Percentiles rank a stretch among this genome's conserved stretches.
phyloP scores from a whole-genome alignment of 805 yeast species.

The Candida succiphila region DNA sequence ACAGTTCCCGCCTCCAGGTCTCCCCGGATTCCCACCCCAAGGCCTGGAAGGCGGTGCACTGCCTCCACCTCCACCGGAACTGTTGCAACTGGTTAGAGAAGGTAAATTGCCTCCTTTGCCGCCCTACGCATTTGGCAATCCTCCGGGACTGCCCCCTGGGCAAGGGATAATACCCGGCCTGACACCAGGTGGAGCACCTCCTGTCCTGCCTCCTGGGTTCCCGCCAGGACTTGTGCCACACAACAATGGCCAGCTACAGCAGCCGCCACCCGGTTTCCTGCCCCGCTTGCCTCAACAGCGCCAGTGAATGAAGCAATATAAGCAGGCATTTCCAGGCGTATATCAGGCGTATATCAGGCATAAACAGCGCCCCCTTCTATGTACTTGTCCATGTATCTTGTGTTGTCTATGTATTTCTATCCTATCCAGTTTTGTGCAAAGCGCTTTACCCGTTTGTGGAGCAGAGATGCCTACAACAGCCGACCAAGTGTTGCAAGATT shows the following conservation, averaged over 20 bases:
- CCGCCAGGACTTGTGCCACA: no score
- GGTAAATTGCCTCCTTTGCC: constrained; percentile 20
- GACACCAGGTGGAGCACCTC: not conserved
- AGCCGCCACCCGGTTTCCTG: not conserved
- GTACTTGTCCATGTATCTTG: no score
- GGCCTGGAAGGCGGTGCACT: not conserved
- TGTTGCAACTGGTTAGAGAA: constrained; percentile 15
- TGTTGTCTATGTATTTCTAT: no score
- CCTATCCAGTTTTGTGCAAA: no score
- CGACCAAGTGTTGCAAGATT: no score
- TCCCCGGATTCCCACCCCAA: constrained; percentile 3
- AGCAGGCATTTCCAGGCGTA: not conserved
- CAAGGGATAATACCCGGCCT: not conserved
- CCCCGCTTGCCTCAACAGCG: constrained; percentile 2
- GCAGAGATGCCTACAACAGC: no score
- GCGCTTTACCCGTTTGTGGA: no score
- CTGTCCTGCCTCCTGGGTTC: not conserved
- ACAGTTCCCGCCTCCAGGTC: constrained; percentile 3
- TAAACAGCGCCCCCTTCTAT: no score
- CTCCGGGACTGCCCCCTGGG: not conserved
- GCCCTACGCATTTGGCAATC: not conserved
- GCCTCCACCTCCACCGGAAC: constrained; percentile 19
- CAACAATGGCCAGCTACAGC: no score
- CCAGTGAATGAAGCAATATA: not conserved
- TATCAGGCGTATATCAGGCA: no score